Conservation (phyloP, 2,329 filamentous ascomycete species). For the Myriosclerotinia curreyana region DNA sequence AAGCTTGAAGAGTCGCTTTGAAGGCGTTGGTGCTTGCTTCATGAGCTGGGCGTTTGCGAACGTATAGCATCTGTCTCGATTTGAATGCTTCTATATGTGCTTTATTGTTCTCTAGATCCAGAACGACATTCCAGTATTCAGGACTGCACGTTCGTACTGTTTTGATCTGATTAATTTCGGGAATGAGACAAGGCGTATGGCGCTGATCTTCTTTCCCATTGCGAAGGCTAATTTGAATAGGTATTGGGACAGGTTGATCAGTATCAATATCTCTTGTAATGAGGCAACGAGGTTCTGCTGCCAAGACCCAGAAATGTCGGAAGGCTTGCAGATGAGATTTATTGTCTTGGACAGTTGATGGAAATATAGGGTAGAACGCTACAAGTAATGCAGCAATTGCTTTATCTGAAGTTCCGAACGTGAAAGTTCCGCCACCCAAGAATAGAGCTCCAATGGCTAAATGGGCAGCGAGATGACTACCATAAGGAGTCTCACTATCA, state of each 20-base stretch:
- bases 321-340: conserved; percentile 93
- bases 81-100: conserved; percentile 56
- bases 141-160: conserved; percentile 50
- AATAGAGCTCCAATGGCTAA: conserved; percentile 90
- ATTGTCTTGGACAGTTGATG: conserved; percentile 86
- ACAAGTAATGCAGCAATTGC: conserved; percentile 83
- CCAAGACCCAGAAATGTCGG: conserved; percentile 94
- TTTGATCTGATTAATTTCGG: conserved; percentile 49
- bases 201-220: conserved; percentile 30
- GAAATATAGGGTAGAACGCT: conserved; percentile 92
- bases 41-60: conserved; percentile 57
- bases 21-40: conserved; percentile 58
- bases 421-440: conserved; percentile 86
- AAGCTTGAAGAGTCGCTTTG: conserved; percentile 58
- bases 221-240: conserved; percentile 56
- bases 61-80: conserved; percentile 59
- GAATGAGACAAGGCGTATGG: conserved; percentile 42
- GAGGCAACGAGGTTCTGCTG: conserved; percentile 83
- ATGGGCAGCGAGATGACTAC: conserved; percentile 89
- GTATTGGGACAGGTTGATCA: conserved; percentile 70
- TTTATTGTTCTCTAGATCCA: conserved; percentile 60
- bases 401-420: conserved; percentile 83
- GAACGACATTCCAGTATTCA: conserved; percentile 65
- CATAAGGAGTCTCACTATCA: conserved; percentile 81
- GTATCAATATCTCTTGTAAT: conserved; percentile 85